phyloP scores from a whole-genome alignment of 768 basidiomycete genomes.

The Coprinopsis sp. region DNA sequence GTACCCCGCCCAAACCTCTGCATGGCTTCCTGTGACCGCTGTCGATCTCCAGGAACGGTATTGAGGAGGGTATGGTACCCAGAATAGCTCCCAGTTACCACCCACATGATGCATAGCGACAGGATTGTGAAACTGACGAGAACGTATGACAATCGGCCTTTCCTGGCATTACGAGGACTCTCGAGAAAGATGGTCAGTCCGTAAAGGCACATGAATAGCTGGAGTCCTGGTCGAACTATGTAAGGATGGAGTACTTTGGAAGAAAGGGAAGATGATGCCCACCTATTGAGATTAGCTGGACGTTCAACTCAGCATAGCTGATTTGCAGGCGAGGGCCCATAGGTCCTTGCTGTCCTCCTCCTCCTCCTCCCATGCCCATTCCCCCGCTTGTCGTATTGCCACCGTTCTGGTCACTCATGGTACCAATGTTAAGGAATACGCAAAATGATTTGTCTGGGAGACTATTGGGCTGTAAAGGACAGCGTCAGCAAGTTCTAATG shows the following conservation, averaged over 20 bases:
- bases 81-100: neutral
- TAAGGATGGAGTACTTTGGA: too few relatives aligned
- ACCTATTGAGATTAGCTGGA: slow-evolving; percentile 2
- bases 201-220: slow-evolving; percentile 7
- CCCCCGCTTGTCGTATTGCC: too few relatives aligned
- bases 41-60: slow-evolving; percentile 1
- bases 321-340: neutral
- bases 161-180: neutral
- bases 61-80: slow-evolving; percentile 2
- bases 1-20: slow-evolving; percentile 4
- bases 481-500: too few relatives aligned
- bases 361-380: neutral
- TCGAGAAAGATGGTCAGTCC: slow-evolving; percentile 4
- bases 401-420: too few relatives aligned
- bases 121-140: slow-evolving; percentile 9
- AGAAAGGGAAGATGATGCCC: neutral
- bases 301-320: neutral
- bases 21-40: slow-evolving; percentile 5
- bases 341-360: neutral
- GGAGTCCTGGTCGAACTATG: neutral
- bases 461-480: too few relatives aligned
- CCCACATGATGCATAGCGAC: slow-evolving; percentile 1
- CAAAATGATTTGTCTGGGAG: too few relatives aligned
- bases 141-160: slow-evolving; percentile 1
- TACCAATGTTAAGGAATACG: too few relatives aligned